Percentiles rank a stretch among this genome's conserved stretches.
Conservation (phyloP, 768 basidiomycete species). For the Phanerochaete sordida region DNA sequence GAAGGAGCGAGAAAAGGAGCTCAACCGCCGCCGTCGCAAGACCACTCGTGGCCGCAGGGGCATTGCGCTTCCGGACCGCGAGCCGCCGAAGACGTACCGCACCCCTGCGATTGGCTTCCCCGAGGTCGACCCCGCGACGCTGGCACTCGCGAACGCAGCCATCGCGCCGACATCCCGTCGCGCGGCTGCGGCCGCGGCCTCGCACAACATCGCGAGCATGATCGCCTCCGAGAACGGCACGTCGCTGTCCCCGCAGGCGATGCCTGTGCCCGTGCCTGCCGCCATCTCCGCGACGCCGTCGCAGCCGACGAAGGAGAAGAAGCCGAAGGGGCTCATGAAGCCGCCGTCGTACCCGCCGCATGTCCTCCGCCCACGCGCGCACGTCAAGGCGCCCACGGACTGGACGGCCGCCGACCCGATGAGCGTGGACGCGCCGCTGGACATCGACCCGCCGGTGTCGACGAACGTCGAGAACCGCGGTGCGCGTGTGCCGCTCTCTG, state of each 20-base stretch:
- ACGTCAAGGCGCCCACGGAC: constrained; percentile 53
- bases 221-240: constrained; percentile 89
- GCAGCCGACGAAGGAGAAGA: constrained; percentile 55
- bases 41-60: constrained; percentile 81
- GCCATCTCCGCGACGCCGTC: constrained; percentile 29
- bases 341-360: constrained; percentile 53
- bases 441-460: constrained; percentile 52
- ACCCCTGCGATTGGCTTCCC: constrained; percentile 87
- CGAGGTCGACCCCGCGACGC: constrained; percentile 66
- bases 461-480: constrained; percentile 43
- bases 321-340: constrained; percentile 70
- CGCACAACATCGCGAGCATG: constrained; percentile 85
- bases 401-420: constrained; percentile 68
- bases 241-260: constrained; percentile 38
- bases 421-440: constrained; percentile 54
- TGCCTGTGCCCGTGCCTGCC: constrained; percentile 37
- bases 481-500: constrained; percentile 41
- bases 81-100: constrained; percentile 87
- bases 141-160: constrained; percentile 62
- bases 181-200: constrained; percentile 84
- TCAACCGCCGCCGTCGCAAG: constrained; percentile 79
- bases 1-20: constrained; percentile 91
- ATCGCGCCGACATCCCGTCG: constrained; percentile 69
- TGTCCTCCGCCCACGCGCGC: constrained; percentile 60
- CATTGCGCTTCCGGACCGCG: constrained; percentile 85